A percentile compares a stretch with the other conserved stretches of the same genome.
phyloP scores from a whole-genome alignment of 202 grass and related monocot species.

The Zizania palustris region DNA sequence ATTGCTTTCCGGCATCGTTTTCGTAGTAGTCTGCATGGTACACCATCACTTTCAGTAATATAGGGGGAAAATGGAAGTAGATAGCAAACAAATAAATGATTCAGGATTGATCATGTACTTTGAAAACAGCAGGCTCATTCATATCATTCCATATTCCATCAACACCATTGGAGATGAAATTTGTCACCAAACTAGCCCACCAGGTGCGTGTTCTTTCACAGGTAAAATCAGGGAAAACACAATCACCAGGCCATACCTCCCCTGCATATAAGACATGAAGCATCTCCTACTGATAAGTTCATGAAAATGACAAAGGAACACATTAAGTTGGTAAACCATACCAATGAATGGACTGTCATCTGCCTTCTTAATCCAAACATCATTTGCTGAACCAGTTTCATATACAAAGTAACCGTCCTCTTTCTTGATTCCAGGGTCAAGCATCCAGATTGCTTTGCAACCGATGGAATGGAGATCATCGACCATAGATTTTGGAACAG shows the following conservation, averaged over 20 bases:
- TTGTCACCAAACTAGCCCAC: constrained; percentile 84
- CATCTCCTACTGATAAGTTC: neutral
- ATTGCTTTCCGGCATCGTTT: constrained; percentile 95
- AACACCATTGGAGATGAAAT: constrained; percentile 82
- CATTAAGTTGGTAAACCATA: constrained; percentile 42
- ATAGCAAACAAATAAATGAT: constrained; percentile 10
- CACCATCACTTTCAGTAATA: constrained; percentile 34
- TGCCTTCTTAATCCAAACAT: constrained; percentile 80
- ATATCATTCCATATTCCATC: constrained; percentile 99
- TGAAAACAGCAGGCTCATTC: constrained; percentile 94
- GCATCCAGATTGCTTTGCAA: constrained; percentile 98
- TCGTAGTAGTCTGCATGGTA: constrained; percentile 72
- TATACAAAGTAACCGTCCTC: constrained; percentile 82
- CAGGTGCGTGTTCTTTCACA: constrained; percentile 72
- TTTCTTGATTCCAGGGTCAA: constrained; percentile 94
- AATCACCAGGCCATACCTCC: constrained; percentile 91
- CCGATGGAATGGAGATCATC: constrained; percentile 67
- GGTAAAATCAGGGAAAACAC: constrained; percentile 96
- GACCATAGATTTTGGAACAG: constrained; percentile 83
- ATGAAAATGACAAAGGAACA: constrained; percentile 7
- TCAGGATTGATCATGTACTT: constrained; percentile 49
- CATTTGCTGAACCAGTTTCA: constrained; percentile 73
- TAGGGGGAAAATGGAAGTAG: constrained; percentile 18
- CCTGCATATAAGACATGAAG: constrained; percentile 59
- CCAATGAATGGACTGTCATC: constrained; percentile 73